phyloP scores from a whole-genome alignment of 2,329 filamentous ascomycete species.

The Aureobasidium sp. region DNA sequence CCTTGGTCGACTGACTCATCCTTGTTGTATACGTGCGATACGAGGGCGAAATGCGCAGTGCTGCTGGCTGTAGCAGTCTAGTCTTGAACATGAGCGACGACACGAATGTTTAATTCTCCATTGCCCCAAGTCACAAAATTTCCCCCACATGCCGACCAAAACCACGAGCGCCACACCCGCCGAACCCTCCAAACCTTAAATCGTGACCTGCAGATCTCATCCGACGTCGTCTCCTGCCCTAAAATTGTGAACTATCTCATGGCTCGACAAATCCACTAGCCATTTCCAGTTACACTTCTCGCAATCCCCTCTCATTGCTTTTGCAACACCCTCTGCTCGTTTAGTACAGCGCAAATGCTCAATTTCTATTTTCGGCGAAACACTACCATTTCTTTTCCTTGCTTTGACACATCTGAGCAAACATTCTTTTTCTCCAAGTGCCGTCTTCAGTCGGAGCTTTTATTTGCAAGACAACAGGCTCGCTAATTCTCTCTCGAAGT shows the following conservation, averaged over 20 bases:
- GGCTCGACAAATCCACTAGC: neutral
- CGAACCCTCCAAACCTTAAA: neutral
- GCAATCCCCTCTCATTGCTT: neutral
- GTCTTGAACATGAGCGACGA: constrained; percentile 3
- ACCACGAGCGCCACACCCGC: neutral
- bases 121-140: neutral
- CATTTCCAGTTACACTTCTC: neutral
- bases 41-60: neutral
- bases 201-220: neutral
- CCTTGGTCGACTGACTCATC: neutral
- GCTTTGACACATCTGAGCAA: neutral
- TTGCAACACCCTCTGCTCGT: neutral
- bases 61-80: neutral
- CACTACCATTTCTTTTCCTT: neutral
- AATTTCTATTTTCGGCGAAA: neutral
- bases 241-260: neutral
- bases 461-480: too few relatives aligned
- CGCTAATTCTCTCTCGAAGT: too few relatives aligned
- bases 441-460: too few relatives aligned
- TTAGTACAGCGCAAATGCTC: neutral
- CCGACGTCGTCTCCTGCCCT: neutral
- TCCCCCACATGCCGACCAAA: neutral
- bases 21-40: neutral
- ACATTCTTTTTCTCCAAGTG: too few relatives aligned
- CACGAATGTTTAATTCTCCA: neutral